Base-by-base conservation (phyloP, 441 rosid species). In the Populus hybrid region DNA sequence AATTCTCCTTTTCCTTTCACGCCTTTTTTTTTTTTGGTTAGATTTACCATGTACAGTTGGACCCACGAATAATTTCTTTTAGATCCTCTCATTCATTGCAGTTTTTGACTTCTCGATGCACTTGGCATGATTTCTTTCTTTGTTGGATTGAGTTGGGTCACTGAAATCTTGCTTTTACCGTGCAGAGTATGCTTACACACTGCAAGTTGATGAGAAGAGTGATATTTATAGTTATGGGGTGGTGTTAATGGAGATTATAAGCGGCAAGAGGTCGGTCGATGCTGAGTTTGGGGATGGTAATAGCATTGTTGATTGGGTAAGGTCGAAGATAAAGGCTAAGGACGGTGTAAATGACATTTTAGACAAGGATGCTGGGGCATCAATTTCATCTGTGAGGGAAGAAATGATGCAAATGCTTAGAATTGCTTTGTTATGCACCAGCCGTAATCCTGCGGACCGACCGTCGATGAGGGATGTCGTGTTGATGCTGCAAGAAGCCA, bases 381-480 rank as follows among this genome's bases (percentile, higher is more conserved):
- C 97, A 0, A 86, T 92, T 71, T 75, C 87, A 20, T 77, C 92
- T 0, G 92, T 90, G 36, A 86, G 92, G 86, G 94, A 94, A 74
- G 98, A 94, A 80, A 95, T 95, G 98, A 86, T 89, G 84, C 95
- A 94, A 77, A 84, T 94, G 90, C 81, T 95, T 24, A 87, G 87
- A 73, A 94, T 95, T 64, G 99, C 99, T 3, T 67, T 94, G 88
- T 80, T 91, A 2, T 95, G 99, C 83, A 95, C 95, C 0, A 85
- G 92, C 71, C 84, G 86, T 14, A 94, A 89, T 77, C 99, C 98
- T 16, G 90, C 87, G 0, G 98, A 94, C 68, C 87, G 99, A 42
- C 99, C 99, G 3, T 89, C 95, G 0, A 95, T 95, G 99, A 91
- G 99, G 85, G 99, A 95, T 64, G 99, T 94, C 9, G 88, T 95